These are phyloP conservation scores for Tetracladium marchalianum DNA, from an alignment of 495 filamentous ascomycete genomes.

Conservation along the genomic window DNA sequence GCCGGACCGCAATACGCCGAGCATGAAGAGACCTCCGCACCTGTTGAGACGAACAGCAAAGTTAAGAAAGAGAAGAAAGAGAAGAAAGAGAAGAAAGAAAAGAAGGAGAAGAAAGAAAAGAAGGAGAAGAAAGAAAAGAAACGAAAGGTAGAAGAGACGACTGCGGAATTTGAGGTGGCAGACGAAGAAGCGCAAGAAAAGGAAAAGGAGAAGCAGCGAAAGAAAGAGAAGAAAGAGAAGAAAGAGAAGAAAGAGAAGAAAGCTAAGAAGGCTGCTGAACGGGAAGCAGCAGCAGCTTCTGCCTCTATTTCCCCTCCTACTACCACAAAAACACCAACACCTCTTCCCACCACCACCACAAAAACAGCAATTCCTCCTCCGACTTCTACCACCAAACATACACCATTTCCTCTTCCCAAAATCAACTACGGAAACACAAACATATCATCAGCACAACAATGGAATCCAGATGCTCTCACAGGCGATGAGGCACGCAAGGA, in stretches of 20 bases:
- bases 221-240: neutral
- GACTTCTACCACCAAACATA: neutral
- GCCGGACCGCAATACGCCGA: neutral
- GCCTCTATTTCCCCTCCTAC: neutral
- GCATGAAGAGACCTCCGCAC: neutral
- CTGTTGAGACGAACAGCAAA: no score
- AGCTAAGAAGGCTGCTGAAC: conserved; percentile 5
- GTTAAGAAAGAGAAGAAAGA: no score
- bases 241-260: conserved; percentile 9
- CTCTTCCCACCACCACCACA: neutral
- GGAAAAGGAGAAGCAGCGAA: neutral
- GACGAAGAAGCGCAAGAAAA: conserved; percentile 1
- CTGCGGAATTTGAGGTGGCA: neutral
- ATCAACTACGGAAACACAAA: no score
- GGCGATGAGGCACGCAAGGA: conserved; percentile 39
- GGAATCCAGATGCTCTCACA: conserved; percentile 41
- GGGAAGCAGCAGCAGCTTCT: conserved; percentile 3
- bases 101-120: no score
- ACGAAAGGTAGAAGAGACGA: no score
- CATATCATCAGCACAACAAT: conserved; percentile 30
- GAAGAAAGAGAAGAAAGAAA: no score
- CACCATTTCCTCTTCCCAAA: neutral
- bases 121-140: no score
- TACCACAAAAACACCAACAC: neutral
- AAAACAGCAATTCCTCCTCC: neutral